Evolutionary conservation across 2,329 filamentous ascomycete genomes (phyloP).

Genomic region (Fusarium sp.): DNA sequence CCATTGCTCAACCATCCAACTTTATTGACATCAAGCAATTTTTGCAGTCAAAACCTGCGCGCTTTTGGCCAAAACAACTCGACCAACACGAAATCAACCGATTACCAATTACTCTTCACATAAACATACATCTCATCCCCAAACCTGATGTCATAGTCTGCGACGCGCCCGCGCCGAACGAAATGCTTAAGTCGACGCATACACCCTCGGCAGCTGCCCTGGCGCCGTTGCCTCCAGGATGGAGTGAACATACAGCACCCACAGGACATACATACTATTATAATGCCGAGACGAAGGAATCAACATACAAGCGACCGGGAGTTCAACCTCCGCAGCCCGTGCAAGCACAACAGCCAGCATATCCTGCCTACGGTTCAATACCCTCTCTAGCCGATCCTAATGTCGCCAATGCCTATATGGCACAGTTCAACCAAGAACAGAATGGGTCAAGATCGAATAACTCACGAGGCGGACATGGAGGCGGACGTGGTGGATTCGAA

Average conservation of each 20-base stretch:
- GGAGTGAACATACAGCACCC: constrained; percentile 94
- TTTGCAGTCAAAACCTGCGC: neutral
- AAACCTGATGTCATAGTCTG: constrained; percentile 29
- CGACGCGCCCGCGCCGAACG: constrained; percentile 10
- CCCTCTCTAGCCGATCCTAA: constrained; percentile 64
- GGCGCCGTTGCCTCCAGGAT: constrained; percentile 78
- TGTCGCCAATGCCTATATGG: constrained; percentile 70
- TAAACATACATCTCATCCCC: too few species aligned
- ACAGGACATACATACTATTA: constrained; percentile 91
- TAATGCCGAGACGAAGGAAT: constrained; percentile 82
- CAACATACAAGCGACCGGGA: constrained; percentile 85
- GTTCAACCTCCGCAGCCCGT: constrained; percentile 41
- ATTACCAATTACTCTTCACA: neutral
- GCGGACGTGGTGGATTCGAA: constrained; percentile 63
- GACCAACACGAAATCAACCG: neutral
- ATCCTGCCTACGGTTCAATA: constrained; percentile 46
- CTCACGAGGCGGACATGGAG: constrained; percentile 48
- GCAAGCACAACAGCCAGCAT: constrained; percentile 48
- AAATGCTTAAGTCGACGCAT: constrained; percentile 84
- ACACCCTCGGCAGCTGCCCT: constrained; percentile 62
- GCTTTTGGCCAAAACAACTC: too few species aligned
- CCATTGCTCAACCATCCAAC: neutral
- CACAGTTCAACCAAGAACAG: constrained; percentile 61
- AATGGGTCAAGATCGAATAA: constrained; percentile 51
- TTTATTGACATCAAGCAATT: neutral